These are phyloP conservation scores for Pythium dissimile DNA, from an alignment of 352 stramenopile genomes.

Conservation along the genomic window DNA sequence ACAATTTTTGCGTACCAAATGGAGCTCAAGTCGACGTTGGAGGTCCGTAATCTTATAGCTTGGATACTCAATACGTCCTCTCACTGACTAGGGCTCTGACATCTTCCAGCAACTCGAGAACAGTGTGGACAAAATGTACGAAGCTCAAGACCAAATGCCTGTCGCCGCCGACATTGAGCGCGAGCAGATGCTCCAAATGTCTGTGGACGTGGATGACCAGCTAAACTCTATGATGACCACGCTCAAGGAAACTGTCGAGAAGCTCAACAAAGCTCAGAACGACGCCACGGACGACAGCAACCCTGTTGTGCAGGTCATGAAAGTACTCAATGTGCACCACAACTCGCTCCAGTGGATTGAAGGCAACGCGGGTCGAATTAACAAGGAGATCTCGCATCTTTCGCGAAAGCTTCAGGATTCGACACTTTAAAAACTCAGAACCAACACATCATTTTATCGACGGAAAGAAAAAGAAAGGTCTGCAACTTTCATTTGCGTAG, in stretches of 20 bases:
- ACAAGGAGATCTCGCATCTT: constrained; percentile 58
- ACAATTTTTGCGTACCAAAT: constrained; percentile 89
- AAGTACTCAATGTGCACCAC: constrained; percentile 88
- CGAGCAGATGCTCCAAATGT: constrained; percentile 83
- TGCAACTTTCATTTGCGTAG: constrained; percentile 4
- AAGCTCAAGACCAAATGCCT: constrained; percentile 81
- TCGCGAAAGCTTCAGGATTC: constrained; percentile 67
- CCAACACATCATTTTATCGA: background rate
- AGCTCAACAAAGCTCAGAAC: constrained; percentile 80
- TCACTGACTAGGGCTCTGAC: background rate
- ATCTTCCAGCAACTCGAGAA: constrained; percentile 74
- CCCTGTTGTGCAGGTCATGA: constrained; percentile 86
- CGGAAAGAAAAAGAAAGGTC: background rate
- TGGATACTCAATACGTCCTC: background rate
- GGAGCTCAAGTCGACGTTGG: constrained; percentile 85
- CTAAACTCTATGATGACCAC: constrained; percentile 85
- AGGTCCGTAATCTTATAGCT: constrained; percentile 33
- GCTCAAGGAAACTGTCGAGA: constrained; percentile 85
- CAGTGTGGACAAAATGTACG: constrained; percentile 89
- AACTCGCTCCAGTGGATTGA: constrained; percentile 88
- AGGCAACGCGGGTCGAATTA: constrained; percentile 62
- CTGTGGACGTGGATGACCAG: constrained; percentile 83
- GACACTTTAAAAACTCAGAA: constrained; percentile 36
- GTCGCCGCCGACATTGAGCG: constrained; percentile 82
- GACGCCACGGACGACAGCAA: constrained; percentile 71